Evolutionary conservation across 176 grass and related monocot genomes (phyloP), one percentile per base, ranked within the genome.

Genomic region (Areca catechu): DNA sequence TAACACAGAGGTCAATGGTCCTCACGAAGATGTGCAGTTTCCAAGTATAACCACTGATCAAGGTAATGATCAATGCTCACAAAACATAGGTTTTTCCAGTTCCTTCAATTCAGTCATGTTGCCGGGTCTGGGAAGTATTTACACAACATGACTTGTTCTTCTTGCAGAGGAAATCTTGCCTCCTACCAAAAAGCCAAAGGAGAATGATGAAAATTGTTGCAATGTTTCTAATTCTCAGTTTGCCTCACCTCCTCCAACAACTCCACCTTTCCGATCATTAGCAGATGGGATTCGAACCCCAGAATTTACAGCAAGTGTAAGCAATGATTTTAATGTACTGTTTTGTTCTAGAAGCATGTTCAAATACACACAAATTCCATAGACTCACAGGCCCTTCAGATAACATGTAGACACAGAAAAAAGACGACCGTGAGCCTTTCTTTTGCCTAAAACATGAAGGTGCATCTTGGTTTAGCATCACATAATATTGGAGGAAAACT

Each of bases 261-360:
- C 92, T 29, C 79, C 53, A 78, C 73, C 79, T 60, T 98, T 93
- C 82, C 81, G 83, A 24, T 74, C 73, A 0, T 75, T 76, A n/a
- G 14, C 74, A 55, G 79, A 83, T 47, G 69, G 66, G 37, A 80
- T 89, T 75, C 81, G 81, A 22, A 98, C 77, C 64, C 94, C 94
- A 37, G 82, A 78, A 76, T 93, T 98, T 65, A 88, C 94, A 65
- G 88, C 84, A 52, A 98, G 94, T 80, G 94, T 98, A 98, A 86
- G 81, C 55, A 71, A 3, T 15, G 14, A 16, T 27, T 37, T 58
- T 25, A 12, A 20, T 70, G 50, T 62, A 43, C 53, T 7, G 0
- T 16, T 60, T 7, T 43, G 34, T 14, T 1, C 34, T 43, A 14
- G 34, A 12, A 43, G 9, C 34, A 43, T 43, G 14, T 43, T 12